phyloP scores from a whole-genome alignment of 768 basidiomycete species.

The Kwoniella sp. region DNA sequence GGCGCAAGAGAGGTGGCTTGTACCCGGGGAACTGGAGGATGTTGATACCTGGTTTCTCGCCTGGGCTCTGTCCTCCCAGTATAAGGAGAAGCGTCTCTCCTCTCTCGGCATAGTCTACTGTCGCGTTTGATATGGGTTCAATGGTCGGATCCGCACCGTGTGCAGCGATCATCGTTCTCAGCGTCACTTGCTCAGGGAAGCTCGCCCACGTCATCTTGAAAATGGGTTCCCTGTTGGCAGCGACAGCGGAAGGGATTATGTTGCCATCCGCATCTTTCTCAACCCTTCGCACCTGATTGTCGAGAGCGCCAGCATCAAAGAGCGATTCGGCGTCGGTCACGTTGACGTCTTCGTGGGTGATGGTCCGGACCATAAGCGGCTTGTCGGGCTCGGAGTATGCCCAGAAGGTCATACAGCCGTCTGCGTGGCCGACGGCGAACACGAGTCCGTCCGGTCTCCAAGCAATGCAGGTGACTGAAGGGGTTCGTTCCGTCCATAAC shows the following conservation, averaged over 20 bases:
- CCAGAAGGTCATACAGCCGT: conserved; percentile 84
- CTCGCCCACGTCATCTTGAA: conserved; percentile 85
- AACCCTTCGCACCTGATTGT: conserved; percentile 32
- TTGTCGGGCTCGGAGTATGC: conserved; percentile 74
- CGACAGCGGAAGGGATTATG: conserved; percentile 29
- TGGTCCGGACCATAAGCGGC: conserved; percentile 73
- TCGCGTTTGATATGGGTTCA: conserved; percentile 49
- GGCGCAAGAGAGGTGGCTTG: conserved; percentile 36
- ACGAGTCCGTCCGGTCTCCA: conserved; percentile 74
- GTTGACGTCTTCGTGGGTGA: conserved; percentile 60
- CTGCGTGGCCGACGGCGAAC: conserved; percentile 77
- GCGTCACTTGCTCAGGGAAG: conserved; percentile 63
- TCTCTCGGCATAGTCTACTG: conserved; percentile 60
- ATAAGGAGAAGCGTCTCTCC: conserved; percentile 74
- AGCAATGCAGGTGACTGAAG: conserved; percentile 70
- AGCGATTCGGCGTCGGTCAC: conserved; percentile 58
- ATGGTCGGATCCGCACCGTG: conserved; percentile 47
- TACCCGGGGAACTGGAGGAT: conserved; percentile 67
- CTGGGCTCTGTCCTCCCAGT: conserved; percentile 71
- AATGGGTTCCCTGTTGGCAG: conserved; percentile 68
- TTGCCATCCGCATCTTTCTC: conserved; percentile 35
- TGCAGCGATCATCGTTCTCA: conserved; percentile 51
- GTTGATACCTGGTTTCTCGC: conserved; percentile 67
- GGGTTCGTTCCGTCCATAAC: conserved; percentile 70
- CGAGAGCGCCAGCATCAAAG: conserved; percentile 56